phyloP scores from a whole-genome alignment of 2,329 filamentous ascomycete genomes.

The Coniochaeta ligniaria region DNA sequence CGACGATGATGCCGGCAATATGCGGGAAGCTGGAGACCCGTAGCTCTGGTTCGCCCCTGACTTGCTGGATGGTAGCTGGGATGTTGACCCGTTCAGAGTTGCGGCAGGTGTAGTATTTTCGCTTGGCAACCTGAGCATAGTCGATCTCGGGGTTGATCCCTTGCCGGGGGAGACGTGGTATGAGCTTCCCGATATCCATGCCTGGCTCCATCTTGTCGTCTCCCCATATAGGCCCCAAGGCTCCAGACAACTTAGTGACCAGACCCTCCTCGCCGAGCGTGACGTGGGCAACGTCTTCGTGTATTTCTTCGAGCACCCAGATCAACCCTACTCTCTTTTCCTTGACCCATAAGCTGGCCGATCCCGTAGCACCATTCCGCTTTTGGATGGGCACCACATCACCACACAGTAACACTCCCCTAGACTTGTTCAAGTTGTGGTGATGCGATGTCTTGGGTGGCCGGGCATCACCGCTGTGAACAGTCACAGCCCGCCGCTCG shows the following conservation, averaged over 20 bases:
- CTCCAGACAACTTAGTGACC: conserved; percentile 64
- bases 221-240: conserved; percentile 83
- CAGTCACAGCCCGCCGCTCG: conserved; percentile 56
- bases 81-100: conserved; percentile 73
- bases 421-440: conserved; percentile 58
- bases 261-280: conserved; percentile 70
- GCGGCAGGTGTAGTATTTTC: conserved; percentile 78
- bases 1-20: conserved; percentile 92
- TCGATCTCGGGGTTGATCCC: conserved; percentile 67
- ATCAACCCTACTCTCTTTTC: conserved; percentile 91
- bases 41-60: conserved; percentile 62
- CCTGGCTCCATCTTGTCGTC: conserved; percentile 58
- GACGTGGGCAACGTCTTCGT: conserved; percentile 80
- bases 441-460: conserved; percentile 46
- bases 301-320: conserved; percentile 97
- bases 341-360: conserved; percentile 96
- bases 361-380: conserved; percentile 83
- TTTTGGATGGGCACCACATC: conserved; percentile 99
- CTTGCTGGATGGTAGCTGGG: conserved; percentile 72
- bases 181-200: conserved; percentile 67
- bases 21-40: conserved; percentile 92
- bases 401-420: conserved; percentile 82
- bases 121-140: conserved; percentile 64
- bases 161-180: conserved; percentile 76
- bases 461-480: conserved; percentile 48